Evolutionary conservation across 176 grass and related monocot species (phyloP), one percentile per base, ranked within the genome.

Genomic region (Oryza punctata): DNA sequence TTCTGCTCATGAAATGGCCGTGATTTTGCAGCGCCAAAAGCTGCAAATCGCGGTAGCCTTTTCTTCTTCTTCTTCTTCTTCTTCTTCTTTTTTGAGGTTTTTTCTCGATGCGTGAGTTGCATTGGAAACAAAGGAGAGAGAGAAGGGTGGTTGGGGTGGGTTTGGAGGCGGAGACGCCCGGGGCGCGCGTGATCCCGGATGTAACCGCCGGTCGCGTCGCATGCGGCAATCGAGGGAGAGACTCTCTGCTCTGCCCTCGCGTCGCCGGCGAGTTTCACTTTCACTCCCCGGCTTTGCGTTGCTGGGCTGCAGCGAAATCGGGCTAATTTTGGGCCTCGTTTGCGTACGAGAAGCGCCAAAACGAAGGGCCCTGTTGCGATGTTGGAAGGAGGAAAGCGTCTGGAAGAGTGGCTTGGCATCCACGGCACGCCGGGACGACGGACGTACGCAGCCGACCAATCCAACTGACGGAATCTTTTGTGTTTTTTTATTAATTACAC

Each of bases 121-220:
- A n/a, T n/a, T n/a, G n/a, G n/a, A n/a, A n/a, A n/a, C n/a, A n/a
- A n/a, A 21, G 38, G 87, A 61, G 33, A 6, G 4, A 5, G 65
- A 18, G 46, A 27, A 15, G 76, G 85, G 54, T 91, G 25, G 89
- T 89, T 94, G 84, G 85, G 74, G 54, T 24, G 74, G 54, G 72
- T 28, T 65, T 63, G 52, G 81, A 6, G 41, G 61, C 19, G 57
- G 33, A 74, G 45, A 54, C 29, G 6, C 49, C 35, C 14, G 9
- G 45, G 81, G 47, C 81, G 69, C 75, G 82, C 88, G 84, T 88
- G 88, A 81, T 78, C 75, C 78, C 54, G 79, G 83, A 76, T 59
- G 60, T 80, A 84, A 81, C 80, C 47, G 73, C 49, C 37, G 28
- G 61, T 85, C 80, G 57, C 61, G 8, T 35, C 40, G 37, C 37